These are phyloP conservation scores for Coemansia sp. DNA, from an alignment of 192 early-diverging fungal genomes.

Conservation along the genomic window DNA sequence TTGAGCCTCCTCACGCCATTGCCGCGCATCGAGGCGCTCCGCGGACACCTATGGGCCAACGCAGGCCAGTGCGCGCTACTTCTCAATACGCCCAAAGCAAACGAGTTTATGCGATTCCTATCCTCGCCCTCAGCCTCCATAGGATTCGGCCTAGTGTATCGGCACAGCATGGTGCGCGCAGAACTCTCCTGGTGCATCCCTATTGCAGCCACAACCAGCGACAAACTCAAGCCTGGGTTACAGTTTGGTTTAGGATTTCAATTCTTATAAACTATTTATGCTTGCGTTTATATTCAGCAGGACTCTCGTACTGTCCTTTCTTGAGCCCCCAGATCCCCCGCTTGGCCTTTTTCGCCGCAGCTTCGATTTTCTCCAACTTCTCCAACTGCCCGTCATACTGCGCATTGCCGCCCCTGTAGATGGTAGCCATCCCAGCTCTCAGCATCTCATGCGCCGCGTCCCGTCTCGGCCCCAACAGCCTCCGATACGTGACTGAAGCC, in stretches of 20 bases:
- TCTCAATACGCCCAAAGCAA: constrained; percentile 36
- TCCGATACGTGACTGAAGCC: constrained; percentile 35
- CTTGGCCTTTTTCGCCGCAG: constrained; percentile 31
- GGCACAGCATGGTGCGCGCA: constrained; percentile 80
- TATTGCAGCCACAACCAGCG: constrained; percentile 61
- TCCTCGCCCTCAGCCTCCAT: constrained; percentile 70
- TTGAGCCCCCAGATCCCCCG: constrained; percentile 47
- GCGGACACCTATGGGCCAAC: constrained; percentile 87
- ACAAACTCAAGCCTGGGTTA: constrained; percentile 72
- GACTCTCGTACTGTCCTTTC: constrained; percentile 30
- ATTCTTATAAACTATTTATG: constrained; percentile 58
- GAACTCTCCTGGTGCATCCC: constrained; percentile 94
- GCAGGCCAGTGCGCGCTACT: constrained; percentile 72
- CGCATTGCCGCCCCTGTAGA: constrained; percentile 49
- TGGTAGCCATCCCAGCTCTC: constrained; percentile 20
- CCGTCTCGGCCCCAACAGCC: constrained; percentile 18
- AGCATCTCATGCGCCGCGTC: constrained; percentile 52
- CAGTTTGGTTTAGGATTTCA: constrained; percentile 87
- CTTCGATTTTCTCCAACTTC: constrained; percentile 32
- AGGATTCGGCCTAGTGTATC: constrained; percentile 84
- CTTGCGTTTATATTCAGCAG: constrained; percentile 47
- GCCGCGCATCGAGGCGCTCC: constrained; percentile 65
- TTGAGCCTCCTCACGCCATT: constrained; percentile 77
- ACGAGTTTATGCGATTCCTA: constrained; percentile 49
- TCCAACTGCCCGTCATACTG: constrained; percentile 49